Evolutionary conservation across 805 yeast species (phyloP).

Genomic region (Hanseniaspora valbyensis): DNA sequence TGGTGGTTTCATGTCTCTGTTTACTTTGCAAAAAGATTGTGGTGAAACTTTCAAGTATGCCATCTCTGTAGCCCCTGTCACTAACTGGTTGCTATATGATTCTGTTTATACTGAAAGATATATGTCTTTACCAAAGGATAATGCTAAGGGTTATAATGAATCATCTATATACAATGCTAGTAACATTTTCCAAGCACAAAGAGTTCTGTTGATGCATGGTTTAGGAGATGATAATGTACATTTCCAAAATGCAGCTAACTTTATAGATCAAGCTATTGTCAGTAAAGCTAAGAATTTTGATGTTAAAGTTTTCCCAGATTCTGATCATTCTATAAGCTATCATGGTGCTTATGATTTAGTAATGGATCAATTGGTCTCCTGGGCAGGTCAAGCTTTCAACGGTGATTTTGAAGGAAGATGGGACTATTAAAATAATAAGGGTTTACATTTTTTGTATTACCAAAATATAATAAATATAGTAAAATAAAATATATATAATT

Average conservation of each 20-base stretch:
- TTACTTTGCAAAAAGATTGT: constrained; percentile 71
- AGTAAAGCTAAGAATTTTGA: constrained; percentile 76
- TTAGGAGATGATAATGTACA: constrained; percentile 97
- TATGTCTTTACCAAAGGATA: constrained; percentile 71
- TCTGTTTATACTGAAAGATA: constrained; percentile 91
- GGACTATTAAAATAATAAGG: not conserved
- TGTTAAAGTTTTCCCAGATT: constrained; percentile 68
- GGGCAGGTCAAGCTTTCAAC: constrained; percentile 54
- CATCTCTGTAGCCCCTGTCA: constrained; percentile 94
- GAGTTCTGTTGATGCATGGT: constrained; percentile 89
- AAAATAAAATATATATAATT: too few species aligned
- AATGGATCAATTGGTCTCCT: constrained; percentile 51
- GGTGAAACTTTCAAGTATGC: constrained; percentile 75
- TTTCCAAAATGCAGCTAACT: constrained; percentile 72
- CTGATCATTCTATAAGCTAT: constrained; percentile 60
- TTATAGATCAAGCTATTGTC: constrained; percentile 63
- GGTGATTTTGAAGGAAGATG: constrained; percentile 33
- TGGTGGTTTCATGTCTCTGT: constrained; percentile 88
- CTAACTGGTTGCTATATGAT: constrained; percentile 86
- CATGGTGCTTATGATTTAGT: constrained; percentile 65
- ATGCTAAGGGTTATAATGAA: constrained; percentile 48
- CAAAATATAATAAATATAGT: too few species aligned
- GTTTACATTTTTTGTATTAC: too few species aligned
- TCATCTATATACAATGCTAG: constrained; percentile 49
- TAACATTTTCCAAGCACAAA: constrained; percentile 42